Conservation (phyloP, 768 basidiomycete species). For the Auricularia cornea region DNA sequence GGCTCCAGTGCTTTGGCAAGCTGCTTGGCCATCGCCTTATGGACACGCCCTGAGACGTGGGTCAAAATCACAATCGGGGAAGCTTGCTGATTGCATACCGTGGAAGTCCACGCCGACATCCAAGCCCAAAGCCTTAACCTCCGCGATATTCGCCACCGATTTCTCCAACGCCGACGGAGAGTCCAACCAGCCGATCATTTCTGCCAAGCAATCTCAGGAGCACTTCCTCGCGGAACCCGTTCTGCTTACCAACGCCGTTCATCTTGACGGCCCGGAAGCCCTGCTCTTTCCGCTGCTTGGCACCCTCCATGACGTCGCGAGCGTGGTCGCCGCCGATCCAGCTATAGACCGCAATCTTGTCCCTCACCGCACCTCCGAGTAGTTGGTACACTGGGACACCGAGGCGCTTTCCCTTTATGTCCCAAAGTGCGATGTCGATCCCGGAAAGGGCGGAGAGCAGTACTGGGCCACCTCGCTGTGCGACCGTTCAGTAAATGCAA, state of each 20-base stretch:
- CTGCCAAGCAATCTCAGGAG: constrained; percentile 2
- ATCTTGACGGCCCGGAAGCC: constrained; percentile 68
- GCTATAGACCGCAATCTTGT: constrained; percentile 49
- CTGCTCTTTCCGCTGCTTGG: constrained; percentile 45
- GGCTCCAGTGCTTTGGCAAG: constrained; percentile 54
- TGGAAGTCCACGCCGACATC: constrained; percentile 68
- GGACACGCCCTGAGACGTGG: constrained; percentile 35
- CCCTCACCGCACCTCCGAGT: constrained; percentile 60
- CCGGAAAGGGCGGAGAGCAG: constrained; percentile 45
- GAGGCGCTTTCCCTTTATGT: constrained; percentile 71
- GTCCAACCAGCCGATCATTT: constrained; percentile 47
- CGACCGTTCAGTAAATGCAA: constrained; percentile 1
- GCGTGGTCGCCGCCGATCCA: constrained; percentile 47
- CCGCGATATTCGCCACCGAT: constrained; percentile 43
- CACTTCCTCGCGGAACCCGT: background rate
- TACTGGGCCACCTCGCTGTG: constrained; percentile 2
- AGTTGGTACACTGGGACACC: constrained; percentile 55
- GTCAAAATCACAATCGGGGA: background rate
- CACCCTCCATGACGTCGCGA: constrained; percentile 41
- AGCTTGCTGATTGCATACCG: constrained; percentile 14
- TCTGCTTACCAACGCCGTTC: constrained; percentile 47
- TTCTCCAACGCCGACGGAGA: constrained; percentile 45
- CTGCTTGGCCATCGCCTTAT: constrained; percentile 63
- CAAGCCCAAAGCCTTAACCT: constrained; percentile 43
- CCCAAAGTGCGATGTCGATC: constrained; percentile 65